Evolutionary conservation across 2,329 filamentous ascomycete genomes (phyloP), one percentile per base, ranked within the genome.

Genomic region (Diplodia scrobiculata): DNA sequence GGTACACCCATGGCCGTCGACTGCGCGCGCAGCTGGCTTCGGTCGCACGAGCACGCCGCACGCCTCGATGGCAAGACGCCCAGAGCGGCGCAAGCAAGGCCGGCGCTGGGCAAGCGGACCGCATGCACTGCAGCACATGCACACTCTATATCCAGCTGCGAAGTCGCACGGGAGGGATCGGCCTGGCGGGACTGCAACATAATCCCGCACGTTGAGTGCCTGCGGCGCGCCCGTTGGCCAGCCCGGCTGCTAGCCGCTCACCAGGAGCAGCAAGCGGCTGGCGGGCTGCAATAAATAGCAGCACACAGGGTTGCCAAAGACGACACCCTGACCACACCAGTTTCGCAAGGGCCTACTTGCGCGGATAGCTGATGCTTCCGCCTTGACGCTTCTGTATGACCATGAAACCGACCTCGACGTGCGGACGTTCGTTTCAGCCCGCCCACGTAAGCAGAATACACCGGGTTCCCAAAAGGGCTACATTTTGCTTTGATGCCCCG

Each of bases 151-250:
- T 25, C 32, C 32, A 38, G 52, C 52, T 50, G 41, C 58, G 58
- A 62, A 45, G 58, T 62, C 58, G 58, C 34, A 62, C 58, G 41
- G 58, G 58, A 62, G 58, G 58, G 58, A 62, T 62, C 58, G 32
- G 58, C 58, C 41, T 62, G 58, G 58, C 14, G 25, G 58, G 32
- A 51, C 45, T 62, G 27, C 58, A 62, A 62, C 58, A 47, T 62
- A 47, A 48, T 62, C 58, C 45, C 48, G 41, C 58, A 50, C 45
- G 58, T 62, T 62, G 58, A 60, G 25, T 17, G 17, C 54, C 17
- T 17, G 55, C 38, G 55, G 41, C 55, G 17, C 38, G 17, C 55
- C 55, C 17, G 55, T 34, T 60, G 55, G 55, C 41, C 36, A 27
- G 36, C 36, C 21, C 34, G 36, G 13, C 25, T 27, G 51, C 52